These are phyloP conservation scores for Phycomyces blakesleeanus DNA, from an alignment of 192 early-diverging fungal genomes.

Conservation along the genomic window DNA sequence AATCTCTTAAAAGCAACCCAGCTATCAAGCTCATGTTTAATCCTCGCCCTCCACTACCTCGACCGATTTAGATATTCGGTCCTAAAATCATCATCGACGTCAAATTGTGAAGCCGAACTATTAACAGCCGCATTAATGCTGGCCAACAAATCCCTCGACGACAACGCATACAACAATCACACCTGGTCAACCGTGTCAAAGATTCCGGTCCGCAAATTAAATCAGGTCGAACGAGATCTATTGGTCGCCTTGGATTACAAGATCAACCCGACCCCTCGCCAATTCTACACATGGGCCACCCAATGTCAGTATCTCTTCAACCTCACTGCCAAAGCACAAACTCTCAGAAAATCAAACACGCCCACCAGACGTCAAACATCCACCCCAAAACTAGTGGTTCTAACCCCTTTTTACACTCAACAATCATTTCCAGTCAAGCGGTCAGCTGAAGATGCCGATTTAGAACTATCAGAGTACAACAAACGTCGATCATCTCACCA, in stretches of 20 bases:
- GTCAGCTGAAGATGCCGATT: too few species aligned
- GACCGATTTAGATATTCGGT: background rate
- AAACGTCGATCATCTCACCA: too few species aligned
- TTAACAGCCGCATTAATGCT: conserved; percentile 78
- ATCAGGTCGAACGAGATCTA: background rate
- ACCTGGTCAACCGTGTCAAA: background rate
- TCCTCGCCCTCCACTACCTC: background rate
- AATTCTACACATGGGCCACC: background rate
- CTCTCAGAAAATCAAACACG: background rate
- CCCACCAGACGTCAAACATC: too few species aligned
- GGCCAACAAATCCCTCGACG: conserved; percentile 75
- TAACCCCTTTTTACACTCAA: too few species aligned
- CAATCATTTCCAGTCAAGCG: too few species aligned
- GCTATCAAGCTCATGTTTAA: background rate
- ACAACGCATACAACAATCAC: conserved; percentile 80
- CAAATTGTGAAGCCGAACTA: conserved; percentile 57
- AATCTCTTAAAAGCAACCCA: background rate
- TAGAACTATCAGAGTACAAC: too few species aligned
- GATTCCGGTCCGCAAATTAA: background rate
- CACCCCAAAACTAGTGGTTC: too few species aligned
- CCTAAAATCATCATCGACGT: background rate
- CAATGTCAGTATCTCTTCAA: background rate
- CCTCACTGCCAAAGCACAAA: background rate
- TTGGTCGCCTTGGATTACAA: background rate
- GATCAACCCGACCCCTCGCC: background rate